phyloP scores from a whole-genome alignment of 306 rosid genomes.

The Cucumis cinereus region DNA sequence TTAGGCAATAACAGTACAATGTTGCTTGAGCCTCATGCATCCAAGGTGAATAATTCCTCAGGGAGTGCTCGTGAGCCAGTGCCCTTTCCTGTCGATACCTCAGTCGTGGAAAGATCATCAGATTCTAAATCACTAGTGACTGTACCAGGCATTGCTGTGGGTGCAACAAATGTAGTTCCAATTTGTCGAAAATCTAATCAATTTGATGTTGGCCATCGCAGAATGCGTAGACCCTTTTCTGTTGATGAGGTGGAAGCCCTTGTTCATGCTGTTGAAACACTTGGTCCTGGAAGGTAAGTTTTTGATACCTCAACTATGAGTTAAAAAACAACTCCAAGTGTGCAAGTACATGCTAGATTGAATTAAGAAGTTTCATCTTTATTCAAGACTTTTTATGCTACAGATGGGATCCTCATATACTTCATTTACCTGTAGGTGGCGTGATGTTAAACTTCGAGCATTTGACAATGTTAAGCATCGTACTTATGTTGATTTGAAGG shows the following conservation, averaged over 20 bases:
- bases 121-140: slow-evolving; percentile 48
- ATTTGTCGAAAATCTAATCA: slow-evolving; percentile 38
- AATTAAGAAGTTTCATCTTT: neutral
- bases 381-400: neutral
- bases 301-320: neutral
- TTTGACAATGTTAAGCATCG: slow-evolving; percentile 75
- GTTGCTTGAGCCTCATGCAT: neutral
- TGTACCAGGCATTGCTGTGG: slow-evolving; percentile 40
- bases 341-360: neutral
- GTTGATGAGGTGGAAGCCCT: slow-evolving; percentile 90
- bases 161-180: slow-evolving; percentile 38
- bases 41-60: neutral
- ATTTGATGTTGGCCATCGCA: slow-evolving; percentile 52
- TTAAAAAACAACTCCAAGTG: neutral
- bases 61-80: neutral
- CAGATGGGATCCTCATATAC: neutral
- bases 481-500: slow-evolving; percentile 91
- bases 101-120: slow-evolving; percentile 22
- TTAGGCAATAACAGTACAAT: neutral
- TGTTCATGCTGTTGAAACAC: slow-evolving; percentile 82
- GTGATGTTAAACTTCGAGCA: slow-evolving; percentile 75
- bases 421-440: slow-evolving; percentile 56
- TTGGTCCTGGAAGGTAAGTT: slow-evolving; percentile 79
- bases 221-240: slow-evolving; percentile 85
- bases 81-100: slow-evolving; percentile 25